A percentile compares a stretch with the other conserved stretches of the same genome.
phyloP scores from a whole-genome alignment of 768 basidiomycete species.

The Rickenella mellea region DNA sequence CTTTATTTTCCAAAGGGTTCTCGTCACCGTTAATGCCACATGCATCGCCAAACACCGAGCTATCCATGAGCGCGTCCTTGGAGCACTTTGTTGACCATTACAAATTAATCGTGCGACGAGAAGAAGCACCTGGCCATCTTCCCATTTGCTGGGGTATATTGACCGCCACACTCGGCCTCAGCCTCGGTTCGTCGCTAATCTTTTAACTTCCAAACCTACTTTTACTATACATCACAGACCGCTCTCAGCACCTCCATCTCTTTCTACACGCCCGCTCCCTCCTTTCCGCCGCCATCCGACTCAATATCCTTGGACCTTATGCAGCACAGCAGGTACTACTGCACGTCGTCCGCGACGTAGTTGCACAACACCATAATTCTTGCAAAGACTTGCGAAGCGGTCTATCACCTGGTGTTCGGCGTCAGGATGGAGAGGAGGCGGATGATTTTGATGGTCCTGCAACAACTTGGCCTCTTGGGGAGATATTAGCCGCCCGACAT shows the following conservation, averaged over 20 bases:
- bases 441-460: constrained; percentile 51
- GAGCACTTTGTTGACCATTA: constrained; percentile 48
- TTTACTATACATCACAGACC: constrained; percentile 36
- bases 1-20: constrained; percentile 79
- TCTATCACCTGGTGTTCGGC: constrained; percentile 10
- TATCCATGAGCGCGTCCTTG: constrained; percentile 6
- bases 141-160: constrained; percentile 88
- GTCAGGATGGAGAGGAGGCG: no score
- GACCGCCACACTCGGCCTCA: constrained; percentile 64
- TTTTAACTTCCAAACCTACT: background rate
- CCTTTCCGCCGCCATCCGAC: constrained; percentile 83
- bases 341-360: constrained; percentile 57
- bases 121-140: constrained; percentile 69
- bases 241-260: constrained; percentile 78
- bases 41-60: constrained; percentile 16
- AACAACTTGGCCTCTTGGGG: constrained; percentile 93
- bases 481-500: constrained; percentile 83
- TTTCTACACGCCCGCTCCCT: constrained; percentile 89
- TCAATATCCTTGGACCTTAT: constrained; percentile 92
- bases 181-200: constrained; percentile 40
- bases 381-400: constrained; percentile 44
- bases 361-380: constrained; percentile 40
- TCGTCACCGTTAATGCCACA: constrained; percentile 34
- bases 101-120: constrained; percentile 58
- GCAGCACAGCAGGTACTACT: constrained; percentile 81